These are phyloP conservation scores for Aureobasidium mangrovei DNA, from an alignment of 2,329 filamentous ascomycete genomes.

Conservation along the genomic window DNA sequence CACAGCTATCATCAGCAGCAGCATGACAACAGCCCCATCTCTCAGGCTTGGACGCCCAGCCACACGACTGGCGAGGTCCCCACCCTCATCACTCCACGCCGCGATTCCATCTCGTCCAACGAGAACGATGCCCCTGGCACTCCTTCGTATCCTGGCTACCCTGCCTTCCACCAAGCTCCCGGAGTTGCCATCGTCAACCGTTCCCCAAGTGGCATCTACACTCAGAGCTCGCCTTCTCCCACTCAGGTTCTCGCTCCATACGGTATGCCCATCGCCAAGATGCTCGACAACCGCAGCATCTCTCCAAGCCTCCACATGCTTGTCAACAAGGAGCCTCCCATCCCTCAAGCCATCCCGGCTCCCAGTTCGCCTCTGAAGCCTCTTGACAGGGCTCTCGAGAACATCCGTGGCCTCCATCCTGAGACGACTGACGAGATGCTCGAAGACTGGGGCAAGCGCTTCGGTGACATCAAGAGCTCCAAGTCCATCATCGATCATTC, in stretches of 20 bases:
- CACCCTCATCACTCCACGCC: conserved; percentile 42
- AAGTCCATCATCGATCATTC: conserved; percentile 97
- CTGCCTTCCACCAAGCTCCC: conserved; percentile 26
- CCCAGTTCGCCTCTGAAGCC: conserved; percentile 80
- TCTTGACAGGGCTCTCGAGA: conserved; percentile 88
- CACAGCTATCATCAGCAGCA: conserved; percentile 36
- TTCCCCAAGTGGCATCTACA: conserved; percentile 41
- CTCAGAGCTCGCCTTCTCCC: conserved; percentile 42
- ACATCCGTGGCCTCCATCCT: conserved; percentile 86
- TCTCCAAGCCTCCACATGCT: conserved; percentile 39
- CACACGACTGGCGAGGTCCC: conserved; percentile 41
- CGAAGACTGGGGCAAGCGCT: conserved; percentile 71
- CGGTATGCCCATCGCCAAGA: conserved; percentile 31
- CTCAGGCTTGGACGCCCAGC: conserved; percentile 36
- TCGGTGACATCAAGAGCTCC: conserved; percentile 89
- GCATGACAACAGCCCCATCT: conserved; percentile 39
- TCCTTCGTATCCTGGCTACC: conserved; percentile 37
- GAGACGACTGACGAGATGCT: conserved; percentile 91
- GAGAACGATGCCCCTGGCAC: conserved; percentile 45
- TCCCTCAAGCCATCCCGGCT: conserved; percentile 84
- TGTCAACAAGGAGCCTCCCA: conserved; percentile 61
- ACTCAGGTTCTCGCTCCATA: conserved; percentile 39
- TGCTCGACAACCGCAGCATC: conserved; percentile 31
- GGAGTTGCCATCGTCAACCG: conserved; percentile 41
- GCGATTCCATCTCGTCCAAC: conserved; percentile 44